These are phyloP conservation scores for Diaporthe velutina DNA, from an alignment of 2,329 filamentous ascomycete species.

Conservation along the genomic window DNA sequence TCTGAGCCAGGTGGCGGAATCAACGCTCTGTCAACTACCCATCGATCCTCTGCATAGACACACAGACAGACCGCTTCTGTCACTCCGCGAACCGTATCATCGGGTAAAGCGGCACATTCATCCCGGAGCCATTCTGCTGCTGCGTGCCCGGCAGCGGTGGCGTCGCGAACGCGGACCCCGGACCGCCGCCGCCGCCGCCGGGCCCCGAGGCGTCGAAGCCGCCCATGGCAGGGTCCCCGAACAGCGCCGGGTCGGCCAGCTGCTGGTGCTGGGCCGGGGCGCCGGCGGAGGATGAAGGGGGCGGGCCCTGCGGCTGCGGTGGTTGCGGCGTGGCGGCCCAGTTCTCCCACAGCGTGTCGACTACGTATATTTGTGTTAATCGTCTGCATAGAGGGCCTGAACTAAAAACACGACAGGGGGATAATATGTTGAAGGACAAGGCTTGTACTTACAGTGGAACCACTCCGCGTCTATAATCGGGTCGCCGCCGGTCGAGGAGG, in stretches of 20 bases:
- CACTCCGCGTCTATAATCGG: constrained; percentile 34
- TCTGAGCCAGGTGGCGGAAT: too few relatives aligned
- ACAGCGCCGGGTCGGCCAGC: constrained; percentile 37
- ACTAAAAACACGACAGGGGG: too few relatives aligned
- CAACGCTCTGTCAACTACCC: too few relatives aligned
- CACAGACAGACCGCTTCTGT: too few relatives aligned
- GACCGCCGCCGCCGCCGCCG: background rate
- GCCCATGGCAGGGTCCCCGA: constrained; percentile 30
- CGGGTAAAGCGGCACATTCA: constrained; percentile 35
- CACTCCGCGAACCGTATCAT: constrained; percentile 36
- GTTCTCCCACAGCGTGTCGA: constrained; percentile 38
- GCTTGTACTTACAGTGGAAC: too few relatives aligned
- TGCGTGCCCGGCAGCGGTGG: constrained; percentile 23
- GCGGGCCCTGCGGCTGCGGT: background rate
- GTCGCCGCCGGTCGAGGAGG: constrained; percentile 32
- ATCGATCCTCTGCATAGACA: too few relatives aligned
- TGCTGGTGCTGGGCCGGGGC: constrained; percentile 7
- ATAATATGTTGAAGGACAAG: too few relatives aligned
- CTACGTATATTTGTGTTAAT: too few relatives aligned
- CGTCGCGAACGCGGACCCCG: constrained; percentile 21
- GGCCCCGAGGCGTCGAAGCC: constrained; percentile 17
- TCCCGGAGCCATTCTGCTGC: background rate
- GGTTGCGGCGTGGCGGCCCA: constrained; percentile 23
- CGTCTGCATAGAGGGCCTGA: too few relatives aligned
- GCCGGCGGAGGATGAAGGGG: too few relatives aligned